Conservation (phyloP, 2,329 filamentous ascomycete species). For the Aspergillus clavatus region DNA sequence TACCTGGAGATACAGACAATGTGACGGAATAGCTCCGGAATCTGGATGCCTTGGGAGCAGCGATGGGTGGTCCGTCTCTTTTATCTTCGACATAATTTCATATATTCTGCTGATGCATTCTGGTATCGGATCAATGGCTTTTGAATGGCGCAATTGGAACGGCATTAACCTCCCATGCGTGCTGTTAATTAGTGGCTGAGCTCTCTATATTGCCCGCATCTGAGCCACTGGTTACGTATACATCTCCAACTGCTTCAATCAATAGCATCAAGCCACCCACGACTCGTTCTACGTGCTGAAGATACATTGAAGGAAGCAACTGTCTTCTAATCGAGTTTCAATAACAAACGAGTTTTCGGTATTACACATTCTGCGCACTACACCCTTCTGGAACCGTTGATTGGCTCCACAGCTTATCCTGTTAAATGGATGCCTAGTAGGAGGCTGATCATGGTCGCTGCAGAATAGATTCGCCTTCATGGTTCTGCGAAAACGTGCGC, state of each 20-base stretch:
- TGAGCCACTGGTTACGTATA: constrained; percentile 16
- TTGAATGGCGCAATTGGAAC: background rate
- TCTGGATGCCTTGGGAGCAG: constrained; percentile 7
- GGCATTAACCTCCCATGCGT: background rate
- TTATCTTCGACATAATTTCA: no score
- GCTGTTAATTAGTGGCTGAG: constrained; percentile 2
- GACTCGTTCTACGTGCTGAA: constrained; percentile 3
- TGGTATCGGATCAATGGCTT: background rate
- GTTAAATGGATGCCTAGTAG: constrained; percentile 10
- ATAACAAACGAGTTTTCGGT: background rate
- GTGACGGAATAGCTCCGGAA: no score
- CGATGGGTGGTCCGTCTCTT: no score
- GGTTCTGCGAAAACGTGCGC: constrained; percentile 38
- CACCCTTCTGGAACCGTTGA: background rate
- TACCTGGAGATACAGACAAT: no score
- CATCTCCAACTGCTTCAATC: constrained; percentile 8
- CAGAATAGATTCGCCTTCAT: constrained; percentile 25
- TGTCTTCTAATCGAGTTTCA: background rate
- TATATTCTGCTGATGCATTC: background rate
- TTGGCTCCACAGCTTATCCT: constrained; percentile 9
- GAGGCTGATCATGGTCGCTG: constrained; percentile 4
- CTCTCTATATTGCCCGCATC: constrained; percentile 1
- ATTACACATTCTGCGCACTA: background rate
- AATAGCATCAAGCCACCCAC: constrained; percentile 3
- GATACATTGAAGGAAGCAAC: background rate